These are phyloP conservation scores for Fusarium cicatricum DNA, from an alignment of 2,329 filamentous ascomycete genomes.

Conservation along the genomic window DNA sequence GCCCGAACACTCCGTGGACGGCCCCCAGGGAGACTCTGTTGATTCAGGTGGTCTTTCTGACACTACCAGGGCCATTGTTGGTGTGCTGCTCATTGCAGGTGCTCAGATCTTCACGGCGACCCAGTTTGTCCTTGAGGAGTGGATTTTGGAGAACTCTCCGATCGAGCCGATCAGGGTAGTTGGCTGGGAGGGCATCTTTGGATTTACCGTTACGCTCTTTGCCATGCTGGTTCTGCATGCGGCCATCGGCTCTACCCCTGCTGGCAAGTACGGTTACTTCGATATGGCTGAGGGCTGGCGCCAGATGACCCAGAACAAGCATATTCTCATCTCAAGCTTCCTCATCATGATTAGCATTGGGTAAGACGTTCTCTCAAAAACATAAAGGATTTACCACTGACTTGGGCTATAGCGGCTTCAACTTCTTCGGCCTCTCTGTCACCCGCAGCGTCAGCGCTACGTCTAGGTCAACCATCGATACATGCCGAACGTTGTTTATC, in stretches of 20 bases:
- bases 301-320: constrained; percentile 76
- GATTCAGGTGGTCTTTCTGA: constrained; percentile 51
- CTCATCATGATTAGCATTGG: constrained; percentile 98
- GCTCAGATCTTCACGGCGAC: constrained; percentile 97
- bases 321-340: constrained; percentile 79
- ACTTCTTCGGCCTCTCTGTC: constrained; percentile 96
- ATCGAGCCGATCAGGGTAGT: constrained; percentile 89
- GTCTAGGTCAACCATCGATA: constrained; percentile 94
- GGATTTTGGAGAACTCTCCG: constrained; percentile 73
- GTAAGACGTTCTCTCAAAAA: constrained; percentile 54
- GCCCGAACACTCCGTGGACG: constrained; percentile 47
- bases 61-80: constrained; percentile 70
- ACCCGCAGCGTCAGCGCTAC: constrained; percentile 91
- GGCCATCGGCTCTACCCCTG: constrained; percentile 75
- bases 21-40: constrained; percentile 49
- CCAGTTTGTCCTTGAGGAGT: constrained; percentile 96
- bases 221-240: constrained; percentile 85
- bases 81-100: constrained; percentile 88
- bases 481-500: constrained; percentile 96
- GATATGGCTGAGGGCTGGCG: constrained; percentile 87
- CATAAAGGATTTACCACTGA: constrained; percentile 24
- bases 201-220: constrained; percentile 79
- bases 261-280: constrained; percentile 83
- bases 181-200: constrained; percentile 95
- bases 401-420: constrained; percentile 76